Percentiles rank a stretch among this genome's conserved stretches.
Conservation (phyloP, 768 basidiomycete genomes). For the Tylopilus felleus region DNA sequence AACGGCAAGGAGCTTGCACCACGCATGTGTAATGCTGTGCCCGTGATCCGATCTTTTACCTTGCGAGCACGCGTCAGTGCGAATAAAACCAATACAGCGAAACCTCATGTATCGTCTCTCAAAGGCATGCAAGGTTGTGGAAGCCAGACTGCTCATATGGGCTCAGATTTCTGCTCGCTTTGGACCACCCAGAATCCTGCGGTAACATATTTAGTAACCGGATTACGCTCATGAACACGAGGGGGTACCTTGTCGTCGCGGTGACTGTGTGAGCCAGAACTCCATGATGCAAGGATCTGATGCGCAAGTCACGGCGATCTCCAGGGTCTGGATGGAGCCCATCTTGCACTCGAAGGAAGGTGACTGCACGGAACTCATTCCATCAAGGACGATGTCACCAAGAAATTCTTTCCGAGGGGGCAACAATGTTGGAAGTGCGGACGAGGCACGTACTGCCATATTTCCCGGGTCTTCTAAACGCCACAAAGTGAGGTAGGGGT, state of each 20-base stretch:
- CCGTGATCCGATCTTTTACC: not conserved
- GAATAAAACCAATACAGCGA: not conserved
- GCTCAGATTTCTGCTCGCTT: constrained; percentile 9
- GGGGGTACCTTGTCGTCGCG: constrained; percentile 19
- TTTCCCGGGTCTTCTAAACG: constrained; percentile 11
- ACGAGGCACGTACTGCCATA: constrained; percentile 6
- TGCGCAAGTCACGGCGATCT: constrained; percentile 19
- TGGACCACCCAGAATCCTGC: constrained; percentile 20
- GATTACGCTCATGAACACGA: not conserved
- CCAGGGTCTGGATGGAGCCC: constrained; percentile 20
- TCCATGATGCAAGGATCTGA: constrained; percentile 25
- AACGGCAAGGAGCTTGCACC: not conserved
- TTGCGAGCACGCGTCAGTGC: not conserved
- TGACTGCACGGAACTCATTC: constrained; percentile 1
- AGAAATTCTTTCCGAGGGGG: constrained; percentile 10
- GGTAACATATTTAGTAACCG: not conserved
- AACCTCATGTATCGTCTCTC: not conserved
- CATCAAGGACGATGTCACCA: constrained; percentile 19
- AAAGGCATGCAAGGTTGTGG: not conserved
- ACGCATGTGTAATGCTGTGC: not conserved
- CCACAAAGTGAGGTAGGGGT: constrained; percentile 17
- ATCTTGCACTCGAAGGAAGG: constrained; percentile 11
- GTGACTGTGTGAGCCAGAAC: constrained; percentile 15
- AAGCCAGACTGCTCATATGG: not conserved
- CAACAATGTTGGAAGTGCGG: constrained; percentile 10